Conservation (phyloP, 2,329 filamentous ascomycete genomes). For the Didymellaceae sp. region DNA sequence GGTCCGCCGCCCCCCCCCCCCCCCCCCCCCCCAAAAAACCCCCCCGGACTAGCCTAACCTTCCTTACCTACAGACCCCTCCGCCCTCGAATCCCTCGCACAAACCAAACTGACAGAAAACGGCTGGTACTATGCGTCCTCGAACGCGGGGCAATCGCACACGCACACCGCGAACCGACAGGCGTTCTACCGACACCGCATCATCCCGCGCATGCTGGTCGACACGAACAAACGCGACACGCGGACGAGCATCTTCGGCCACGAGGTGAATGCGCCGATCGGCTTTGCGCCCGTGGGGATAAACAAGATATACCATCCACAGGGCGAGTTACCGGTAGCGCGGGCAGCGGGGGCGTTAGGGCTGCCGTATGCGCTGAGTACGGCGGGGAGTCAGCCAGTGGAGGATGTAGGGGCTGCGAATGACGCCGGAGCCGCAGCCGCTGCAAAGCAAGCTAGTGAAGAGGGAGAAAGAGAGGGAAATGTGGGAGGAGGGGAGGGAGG, state of each 20-base stretch:
- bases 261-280: slow-evolving; percentile 64
- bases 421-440: slow-evolving; percentile 44
- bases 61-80: slow-evolving; percentile 60
- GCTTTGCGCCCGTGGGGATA: slow-evolving; percentile 70
- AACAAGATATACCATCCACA: slow-evolving; percentile 68
- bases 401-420: slow-evolving; percentile 64
- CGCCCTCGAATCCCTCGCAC: slow-evolving; percentile 65
- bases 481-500: too few species aligned
- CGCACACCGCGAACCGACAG: slow-evolving; percentile 65
- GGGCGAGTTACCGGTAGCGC: slow-evolving; percentile 66
- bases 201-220: slow-evolving; percentile 66
- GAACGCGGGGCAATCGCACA: slow-evolving; percentile 62
- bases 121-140: slow-evolving; percentile 67
- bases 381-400: slow-evolving; percentile 63
- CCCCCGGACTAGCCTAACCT: too few species aligned
- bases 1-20: background rate
- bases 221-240: slow-evolving; percentile 65
- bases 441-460: too few species aligned
- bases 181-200: slow-evolving; percentile 70
- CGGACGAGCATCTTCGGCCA: slow-evolving; percentile 66
- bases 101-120: slow-evolving; percentile 61
- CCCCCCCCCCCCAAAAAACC: too few species aligned
- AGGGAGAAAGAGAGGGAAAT: too few species aligned
- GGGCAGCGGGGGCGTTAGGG: slow-evolving; percentile 64
- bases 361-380: slow-evolving; percentile 67